phyloP scores from a whole-genome alignment of 495 filamentous ascomycete genomes.

The Aspergillus heteromorphus region DNA sequence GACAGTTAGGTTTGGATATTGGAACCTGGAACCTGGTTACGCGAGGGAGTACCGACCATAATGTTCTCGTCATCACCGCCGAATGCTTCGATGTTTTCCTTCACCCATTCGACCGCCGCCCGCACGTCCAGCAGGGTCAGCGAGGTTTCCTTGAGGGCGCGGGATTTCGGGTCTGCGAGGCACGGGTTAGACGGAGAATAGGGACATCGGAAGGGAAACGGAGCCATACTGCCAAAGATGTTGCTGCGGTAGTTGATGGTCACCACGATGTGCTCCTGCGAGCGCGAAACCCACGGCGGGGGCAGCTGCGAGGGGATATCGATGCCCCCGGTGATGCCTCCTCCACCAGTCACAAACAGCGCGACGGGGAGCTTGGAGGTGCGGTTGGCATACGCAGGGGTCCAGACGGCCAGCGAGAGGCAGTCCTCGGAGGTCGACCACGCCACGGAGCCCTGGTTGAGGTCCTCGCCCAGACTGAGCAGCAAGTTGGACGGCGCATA shows the following conservation, averaged over 20 bases:
- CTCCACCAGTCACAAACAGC: slow-evolving; percentile 16
- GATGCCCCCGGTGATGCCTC: slow-evolving; percentile 25
- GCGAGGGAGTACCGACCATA: slow-evolving; percentile 19
- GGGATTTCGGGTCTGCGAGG: slow-evolving; percentile 10
- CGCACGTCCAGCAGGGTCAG: slow-evolving; percentile 56
- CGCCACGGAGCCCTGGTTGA: slow-evolving; percentile 9
- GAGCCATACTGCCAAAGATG: slow-evolving; percentile 17
- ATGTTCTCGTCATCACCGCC: slow-evolving; percentile 51
- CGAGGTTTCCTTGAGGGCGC: slow-evolving; percentile 28
- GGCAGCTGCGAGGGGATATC: slow-evolving; percentile 41
- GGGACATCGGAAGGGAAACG: slow-evolving; percentile 33
- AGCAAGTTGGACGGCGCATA: slow-evolving; percentile 11
- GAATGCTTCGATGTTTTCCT: slow-evolving; percentile 48
- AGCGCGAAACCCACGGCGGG: slow-evolving; percentile 38
- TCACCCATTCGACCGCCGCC: slow-evolving; percentile 51
- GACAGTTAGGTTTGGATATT: slow-evolving; percentile 3
- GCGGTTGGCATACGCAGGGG: slow-evolving; percentile 8
- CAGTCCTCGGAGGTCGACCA: slow-evolving; percentile 19
- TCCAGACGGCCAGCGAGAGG: slow-evolving; percentile 17
- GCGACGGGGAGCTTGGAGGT: slow-evolving; percentile 12
- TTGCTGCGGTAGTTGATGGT: slow-evolving; percentile 38
- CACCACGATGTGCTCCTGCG: slow-evolving; percentile 49
- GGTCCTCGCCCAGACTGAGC: slow-evolving; percentile 7
- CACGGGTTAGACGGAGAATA: background rate
- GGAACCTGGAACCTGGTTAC: background rate